phyloP scores from a whole-genome alignment of 345 rosid genomes.

The Combretum micranthum region DNA sequence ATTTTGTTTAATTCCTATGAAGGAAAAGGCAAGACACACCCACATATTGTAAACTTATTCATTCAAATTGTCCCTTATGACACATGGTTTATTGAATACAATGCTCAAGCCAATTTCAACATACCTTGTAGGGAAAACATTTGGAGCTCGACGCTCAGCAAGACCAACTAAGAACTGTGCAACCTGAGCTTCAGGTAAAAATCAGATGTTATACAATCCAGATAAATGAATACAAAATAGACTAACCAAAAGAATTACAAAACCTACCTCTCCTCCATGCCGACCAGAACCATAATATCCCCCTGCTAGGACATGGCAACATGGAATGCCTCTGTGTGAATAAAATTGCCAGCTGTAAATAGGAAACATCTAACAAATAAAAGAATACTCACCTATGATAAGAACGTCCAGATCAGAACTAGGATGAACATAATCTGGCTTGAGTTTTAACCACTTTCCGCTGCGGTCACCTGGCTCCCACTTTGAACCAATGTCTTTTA shows the following conservation, averaged over 20 bases:
- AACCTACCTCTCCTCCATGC: constrained; percentile 78
- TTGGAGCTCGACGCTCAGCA: constrained; percentile 61
- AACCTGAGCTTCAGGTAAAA: constrained; percentile 34
- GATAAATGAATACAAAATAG: background rate
- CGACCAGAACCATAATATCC: constrained; percentile 98
- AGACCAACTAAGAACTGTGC: constrained; percentile 92
- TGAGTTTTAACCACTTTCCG: constrained; percentile 96
- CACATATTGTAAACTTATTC: no score
- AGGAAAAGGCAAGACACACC: no score
- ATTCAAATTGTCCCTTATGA: no score
- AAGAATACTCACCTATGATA: constrained; percentile 55
- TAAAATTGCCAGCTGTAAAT: no score
- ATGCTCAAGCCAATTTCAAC: background rate
- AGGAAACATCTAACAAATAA: no score
- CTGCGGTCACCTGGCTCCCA: constrained; percentile 99
- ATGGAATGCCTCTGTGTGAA: background rate
- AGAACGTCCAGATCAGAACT: constrained; percentile 96
- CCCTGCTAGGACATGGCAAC: constrained; percentile 34
- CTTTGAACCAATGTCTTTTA: constrained; percentile 85
- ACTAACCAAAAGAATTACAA: background rate
- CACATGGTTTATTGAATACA: no score
- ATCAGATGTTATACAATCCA: background rate
- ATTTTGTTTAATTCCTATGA: no score
- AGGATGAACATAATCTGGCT: constrained; percentile 79
- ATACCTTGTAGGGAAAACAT: constrained; percentile 72